These are phyloP conservation scores for Agrocybe pediades DNA, from an alignment of 768 basidiomycete species.

Conservation along the genomic window DNA sequence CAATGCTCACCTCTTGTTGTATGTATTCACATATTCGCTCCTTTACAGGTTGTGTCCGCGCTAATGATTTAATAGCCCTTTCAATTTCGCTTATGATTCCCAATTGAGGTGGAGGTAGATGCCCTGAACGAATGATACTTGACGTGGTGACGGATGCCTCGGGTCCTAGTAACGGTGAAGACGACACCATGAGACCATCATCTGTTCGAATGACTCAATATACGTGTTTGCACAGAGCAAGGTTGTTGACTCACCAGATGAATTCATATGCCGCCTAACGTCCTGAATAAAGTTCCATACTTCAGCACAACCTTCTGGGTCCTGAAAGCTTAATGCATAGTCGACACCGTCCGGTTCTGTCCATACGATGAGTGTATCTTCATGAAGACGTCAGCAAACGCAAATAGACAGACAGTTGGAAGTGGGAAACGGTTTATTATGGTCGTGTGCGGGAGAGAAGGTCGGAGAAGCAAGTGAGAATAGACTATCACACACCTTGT, in stretches of 20 bases:
- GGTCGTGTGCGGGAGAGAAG: slow-evolving; percentile 21
- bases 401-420: slow-evolving; percentile 2
- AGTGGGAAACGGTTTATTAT: slow-evolving; percentile 4
- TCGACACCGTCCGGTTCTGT: slow-evolving; percentile 94
- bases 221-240: not conserved
- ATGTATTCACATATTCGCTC: slow-evolving; percentile 92
- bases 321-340: slow-evolving; percentile 96
- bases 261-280: slow-evolving; percentile 83
- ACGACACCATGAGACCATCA: slow-evolving; percentile 50
- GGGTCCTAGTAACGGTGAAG: slow-evolving; percentile 61
- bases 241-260: slow-evolving; percentile 47
- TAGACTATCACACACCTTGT: slow-evolving; percentile 58
- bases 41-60: slow-evolving; percentile 71
- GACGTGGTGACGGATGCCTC: slow-evolving; percentile 63
- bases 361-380: slow-evolving; percentile 99
- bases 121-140: slow-evolving; percentile 68
- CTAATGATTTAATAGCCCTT: slow-evolving; percentile 70
- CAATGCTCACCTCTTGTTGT: slow-evolving; percentile 68
- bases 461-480: not conserved
- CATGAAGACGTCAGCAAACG: slow-evolving; percentile 12
- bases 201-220: slow-evolving; percentile 30
- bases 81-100: slow-evolving; percentile 83
- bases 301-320: slow-evolving; percentile 91
- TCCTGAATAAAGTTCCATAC: slow-evolving; percentile 97
- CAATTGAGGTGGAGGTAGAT: slow-evolving; percentile 74